A percentile compares a stretch with the other conserved stretches of the same genome.
phyloP scores from a whole-genome alignment of 768 basidiomycete species.

The Vishniacozyma victoriae region DNA sequence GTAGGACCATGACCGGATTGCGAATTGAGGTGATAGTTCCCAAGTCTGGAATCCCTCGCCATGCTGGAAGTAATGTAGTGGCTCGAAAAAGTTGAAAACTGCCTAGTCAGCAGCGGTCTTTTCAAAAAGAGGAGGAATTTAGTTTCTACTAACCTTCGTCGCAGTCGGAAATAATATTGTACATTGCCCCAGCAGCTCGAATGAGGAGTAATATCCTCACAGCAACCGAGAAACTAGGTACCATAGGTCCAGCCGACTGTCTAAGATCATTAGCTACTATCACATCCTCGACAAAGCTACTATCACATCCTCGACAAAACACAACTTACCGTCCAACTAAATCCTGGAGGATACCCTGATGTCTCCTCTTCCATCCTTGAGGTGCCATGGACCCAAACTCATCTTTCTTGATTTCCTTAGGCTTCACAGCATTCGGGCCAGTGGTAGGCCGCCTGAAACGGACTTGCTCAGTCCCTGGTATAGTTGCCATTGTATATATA shows the following conservation, averaged over 20 bases:
- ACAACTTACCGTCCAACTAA: conserved; percentile 34
- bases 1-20: conserved; percentile 95
- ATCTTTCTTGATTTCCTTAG: conserved; percentile 22
- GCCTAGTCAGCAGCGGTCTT: background rate
- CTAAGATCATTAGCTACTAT: conserved; percentile 10
- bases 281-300: background rate
- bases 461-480: conserved; percentile 42
- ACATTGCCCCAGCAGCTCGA: conserved; percentile 82
- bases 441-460: conserved; percentile 41
- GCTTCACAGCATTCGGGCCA: conserved; percentile 33
- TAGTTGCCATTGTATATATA: no score
- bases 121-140: background rate
- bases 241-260: conserved; percentile 60
- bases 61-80: conserved; percentile 79
- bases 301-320: background rate
- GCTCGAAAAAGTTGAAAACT: conserved; percentile 99
- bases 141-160: conserved; percentile 72
- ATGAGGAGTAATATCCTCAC: conserved; percentile 75
- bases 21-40: conserved; percentile 85
- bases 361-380: conserved; percentile 39
- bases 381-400: conserved; percentile 33
- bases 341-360: conserved; percentile 46
- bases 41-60: conserved; percentile 95
- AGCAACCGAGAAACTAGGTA: conserved; percentile 75
- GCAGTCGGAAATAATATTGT: conserved; percentile 87